phyloP scores from a whole-genome alignment of 805 yeast genomes.

The Ogataea salicorniae region DNA sequence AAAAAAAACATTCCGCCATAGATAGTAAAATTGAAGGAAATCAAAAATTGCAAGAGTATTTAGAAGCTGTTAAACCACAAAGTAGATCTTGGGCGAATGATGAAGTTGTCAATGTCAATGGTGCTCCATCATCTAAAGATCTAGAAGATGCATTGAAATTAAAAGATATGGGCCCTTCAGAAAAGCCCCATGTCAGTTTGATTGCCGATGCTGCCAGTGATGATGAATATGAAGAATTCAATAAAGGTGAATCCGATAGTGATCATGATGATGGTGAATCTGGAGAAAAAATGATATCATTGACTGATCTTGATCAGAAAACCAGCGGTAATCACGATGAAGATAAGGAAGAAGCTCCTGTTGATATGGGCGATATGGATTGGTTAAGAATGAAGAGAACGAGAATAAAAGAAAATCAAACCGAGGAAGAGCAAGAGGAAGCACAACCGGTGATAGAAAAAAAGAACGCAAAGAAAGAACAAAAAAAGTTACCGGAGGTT shows the following conservation, averaged over 20 bases:
- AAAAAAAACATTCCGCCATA: slow-evolving; percentile 33
- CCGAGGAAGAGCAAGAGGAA: slow-evolving; percentile 7
- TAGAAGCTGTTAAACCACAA: slow-evolving; percentile 81
- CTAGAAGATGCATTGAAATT: slow-evolving; percentile 38
- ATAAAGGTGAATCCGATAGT: background rate
- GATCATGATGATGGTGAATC: slow-evolving; percentile 37
- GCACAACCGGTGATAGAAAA: background rate
- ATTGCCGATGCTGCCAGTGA: slow-evolving; percentile 41
- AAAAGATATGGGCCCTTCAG: background rate
- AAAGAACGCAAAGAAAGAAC: slow-evolving; percentile 2
- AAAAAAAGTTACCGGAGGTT: slow-evolving; percentile 9
- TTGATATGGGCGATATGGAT: slow-evolving; percentile 58
- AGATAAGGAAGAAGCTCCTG: slow-evolving; percentile 20
- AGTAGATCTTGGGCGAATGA: slow-evolving; percentile 75
- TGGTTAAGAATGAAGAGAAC: slow-evolving; percentile 79
- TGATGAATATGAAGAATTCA: slow-evolving; percentile 48
- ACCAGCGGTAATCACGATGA: background rate
- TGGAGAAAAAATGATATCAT: slow-evolving; percentile 44
- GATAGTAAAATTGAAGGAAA: slow-evolving; percentile 60
- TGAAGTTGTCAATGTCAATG: slow-evolving; percentile 39
- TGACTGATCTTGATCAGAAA: slow-evolving; percentile 5
- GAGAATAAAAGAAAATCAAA: slow-evolving; percentile 54
- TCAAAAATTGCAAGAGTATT: slow-evolving; percentile 69
- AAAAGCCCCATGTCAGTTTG: slow-evolving; percentile 15
- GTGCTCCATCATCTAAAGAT: slow-evolving; percentile 41